Conservation (phyloP, 106 monocot species). For the Ottelia alismoides region DNA sequence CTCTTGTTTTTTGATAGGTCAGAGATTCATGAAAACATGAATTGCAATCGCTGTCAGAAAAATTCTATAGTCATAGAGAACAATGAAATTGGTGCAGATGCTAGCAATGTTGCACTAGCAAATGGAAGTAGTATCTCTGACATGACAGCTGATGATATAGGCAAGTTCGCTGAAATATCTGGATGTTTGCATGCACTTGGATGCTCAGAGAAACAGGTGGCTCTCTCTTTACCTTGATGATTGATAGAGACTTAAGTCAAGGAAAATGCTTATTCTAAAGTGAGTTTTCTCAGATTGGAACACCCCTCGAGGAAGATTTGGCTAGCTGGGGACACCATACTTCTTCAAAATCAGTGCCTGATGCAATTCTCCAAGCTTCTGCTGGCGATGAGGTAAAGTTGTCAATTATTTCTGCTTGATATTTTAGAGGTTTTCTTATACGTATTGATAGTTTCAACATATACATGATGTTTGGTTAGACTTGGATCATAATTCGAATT, state of each 20-base stretch:
- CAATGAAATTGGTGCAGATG: background rate
- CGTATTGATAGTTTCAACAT: too few species aligned
- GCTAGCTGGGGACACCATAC: conserved; percentile 89
- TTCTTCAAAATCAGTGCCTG: conserved; percentile 56
- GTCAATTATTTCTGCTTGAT: too few species aligned
- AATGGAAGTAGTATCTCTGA: background rate
- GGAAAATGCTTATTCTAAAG: too few species aligned
- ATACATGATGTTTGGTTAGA: too few species aligned
- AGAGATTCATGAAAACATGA: conserved; percentile 93
- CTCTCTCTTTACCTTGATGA: too few species aligned
- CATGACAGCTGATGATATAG: conserved; percentile 40
- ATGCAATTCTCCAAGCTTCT: conserved; percentile 71
- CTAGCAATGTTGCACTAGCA: conserved; percentile 1
- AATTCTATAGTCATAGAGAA: conserved; percentile 1
- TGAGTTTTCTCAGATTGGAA: conserved; percentile 46
- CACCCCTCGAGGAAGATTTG: conserved; percentile 88
- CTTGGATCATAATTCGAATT: too few species aligned
- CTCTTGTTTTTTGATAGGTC: conserved; percentile 32
- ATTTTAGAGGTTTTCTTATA: too few species aligned
- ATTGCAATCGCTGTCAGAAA: conserved; percentile 52
- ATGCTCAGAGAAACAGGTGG: conserved; percentile 65
- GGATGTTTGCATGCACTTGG: conserved; percentile 68
- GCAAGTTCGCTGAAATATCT: conserved; percentile 80
- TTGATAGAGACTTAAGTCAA: too few species aligned
- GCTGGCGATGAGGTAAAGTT: conserved; percentile 76